A percentile compares a stretch with the other conserved stretches of the same genome.
These are phyloP conservation scores for Chalara sp. DNA, from an alignment of 2,329 filamentous ascomycete genomes.

Conservation along the genomic window DNA sequence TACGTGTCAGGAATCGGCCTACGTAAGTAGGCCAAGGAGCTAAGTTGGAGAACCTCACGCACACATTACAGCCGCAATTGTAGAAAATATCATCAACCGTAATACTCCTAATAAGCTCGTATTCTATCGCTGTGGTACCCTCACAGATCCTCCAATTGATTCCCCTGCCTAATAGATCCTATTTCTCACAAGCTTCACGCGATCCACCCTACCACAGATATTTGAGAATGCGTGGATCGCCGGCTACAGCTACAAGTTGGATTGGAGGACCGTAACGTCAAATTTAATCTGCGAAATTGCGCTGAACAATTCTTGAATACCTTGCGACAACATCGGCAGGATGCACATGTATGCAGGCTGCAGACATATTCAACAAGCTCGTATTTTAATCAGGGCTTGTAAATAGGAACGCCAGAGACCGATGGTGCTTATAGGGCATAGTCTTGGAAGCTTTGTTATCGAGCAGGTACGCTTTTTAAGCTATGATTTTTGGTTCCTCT, in stretches of 20 bases:
- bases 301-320: conserved; percentile 9
- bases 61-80: too few species aligned
- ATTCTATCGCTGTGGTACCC: too few species aligned
- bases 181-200: too few species aligned
- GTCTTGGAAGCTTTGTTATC: conserved; percentile 11
- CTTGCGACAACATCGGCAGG: conserved; percentile 7
- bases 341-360: conserved; percentile 6
- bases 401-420: conserved; percentile 9
- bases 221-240: conserved; percentile 12
- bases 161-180: too few species aligned
- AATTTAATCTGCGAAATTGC: conserved; percentile 10
- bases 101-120: too few species aligned
- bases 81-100: too few species aligned
- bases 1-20: too few species aligned
- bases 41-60: too few species aligned
- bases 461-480: conserved; percentile 6
- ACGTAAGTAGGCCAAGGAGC: too few species aligned
- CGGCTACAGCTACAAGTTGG: conserved; percentile 15
- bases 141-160: too few species aligned
- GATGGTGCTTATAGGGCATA: conserved; percentile 14
- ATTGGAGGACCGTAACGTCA: conserved; percentile 9
- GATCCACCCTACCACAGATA: conserved; percentile 5
- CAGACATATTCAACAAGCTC: not conserved
- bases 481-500: too few species aligned
- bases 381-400: conserved; percentile 1